phyloP scores from a whole-genome alignment of 495 filamentous ascomycete genomes.

The Pseudotulostoma volvatum region DNA sequence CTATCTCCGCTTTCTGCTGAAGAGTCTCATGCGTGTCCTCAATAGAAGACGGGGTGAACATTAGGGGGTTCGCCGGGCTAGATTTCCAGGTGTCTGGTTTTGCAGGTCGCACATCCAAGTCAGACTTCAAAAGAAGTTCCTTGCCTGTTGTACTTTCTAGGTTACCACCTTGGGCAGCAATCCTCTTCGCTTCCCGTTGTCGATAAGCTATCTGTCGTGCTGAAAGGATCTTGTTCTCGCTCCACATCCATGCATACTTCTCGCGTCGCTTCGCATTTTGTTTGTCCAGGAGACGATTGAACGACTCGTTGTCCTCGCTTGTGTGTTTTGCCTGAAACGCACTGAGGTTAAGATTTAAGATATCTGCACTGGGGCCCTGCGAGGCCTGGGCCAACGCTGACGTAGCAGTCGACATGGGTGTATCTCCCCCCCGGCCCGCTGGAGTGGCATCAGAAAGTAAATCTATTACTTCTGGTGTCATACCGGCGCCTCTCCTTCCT shows the following conservation, averaged over 20 bases:
- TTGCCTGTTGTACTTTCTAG: slow-evolving; percentile 25
- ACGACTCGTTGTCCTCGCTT: slow-evolving; percentile 91
- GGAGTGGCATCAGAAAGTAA: slow-evolving; percentile 3
- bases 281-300: slow-evolving; percentile 81
- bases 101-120: slow-evolving; percentile 53
- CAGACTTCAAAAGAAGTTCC: slow-evolving; percentile 38
- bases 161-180: slow-evolving; percentile 33
- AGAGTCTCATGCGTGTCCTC: slow-evolving; percentile 52
- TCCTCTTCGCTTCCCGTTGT: slow-evolving; percentile 44
- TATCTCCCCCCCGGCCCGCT: slow-evolving; percentile 24
- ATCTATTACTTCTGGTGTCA: slow-evolving; percentile 9
- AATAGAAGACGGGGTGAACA: slow-evolving; percentile 60
- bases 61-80: slow-evolving; percentile 63
- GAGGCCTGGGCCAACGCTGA: slow-evolving; percentile 14
- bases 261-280: slow-evolving; percentile 70
- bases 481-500: slow-evolving; percentile 16
- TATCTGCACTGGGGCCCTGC: slow-evolving; percentile 39
- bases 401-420: slow-evolving; percentile 23
- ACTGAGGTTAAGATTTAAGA: slow-evolving; percentile 58
- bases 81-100: slow-evolving; percentile 62
- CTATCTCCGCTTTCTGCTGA: slow-evolving; percentile 46
- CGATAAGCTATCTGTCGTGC: slow-evolving; percentile 73
- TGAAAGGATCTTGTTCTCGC: slow-evolving; percentile 72
- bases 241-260: slow-evolving; percentile 79
- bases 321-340: slow-evolving; percentile 88